These are phyloP conservation scores for Gardenia jasminoides DNA, from an alignment of 257 asterid species.

Conservation along the genomic window DNA sequence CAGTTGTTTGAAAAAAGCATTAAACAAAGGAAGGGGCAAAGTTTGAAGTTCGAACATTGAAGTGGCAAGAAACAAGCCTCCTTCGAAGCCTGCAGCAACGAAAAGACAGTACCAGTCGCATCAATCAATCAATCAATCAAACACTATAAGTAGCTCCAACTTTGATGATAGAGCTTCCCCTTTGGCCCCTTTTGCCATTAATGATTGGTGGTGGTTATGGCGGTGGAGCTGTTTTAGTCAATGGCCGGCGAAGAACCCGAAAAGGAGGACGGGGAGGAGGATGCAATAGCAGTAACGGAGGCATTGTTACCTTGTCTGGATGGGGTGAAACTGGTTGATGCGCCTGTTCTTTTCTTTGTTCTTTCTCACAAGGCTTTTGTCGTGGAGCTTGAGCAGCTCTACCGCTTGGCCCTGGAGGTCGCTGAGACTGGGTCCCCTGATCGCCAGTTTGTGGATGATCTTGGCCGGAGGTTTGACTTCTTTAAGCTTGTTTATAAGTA, in stretches of 20 bases:
- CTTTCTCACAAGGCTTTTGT: constrained; percentile 73
- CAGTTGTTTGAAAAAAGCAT: too few species aligned
- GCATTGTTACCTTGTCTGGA: constrained; percentile 31
- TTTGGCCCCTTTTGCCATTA: constrained; percentile 40
- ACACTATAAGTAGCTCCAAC: constrained; percentile 41
- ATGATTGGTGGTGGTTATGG: constrained; percentile 44
- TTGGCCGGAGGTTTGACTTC: constrained; percentile 60
- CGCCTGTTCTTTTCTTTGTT: constrained; percentile 74
- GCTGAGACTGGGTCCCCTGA: constrained; percentile 27
- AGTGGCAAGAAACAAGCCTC: constrained; percentile 38
- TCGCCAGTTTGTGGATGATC: constrained; percentile 40
- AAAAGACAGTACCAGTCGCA: background rate
- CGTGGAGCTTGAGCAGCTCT: constrained; percentile 57
- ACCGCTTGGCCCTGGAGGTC: constrained; percentile 52
- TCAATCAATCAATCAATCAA: background rate
- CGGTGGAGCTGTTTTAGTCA: constrained; percentile 22
- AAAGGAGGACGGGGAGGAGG: constrained; percentile 49
- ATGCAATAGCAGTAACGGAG: constrained; percentile 4
- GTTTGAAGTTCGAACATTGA: constrained; percentile 23
- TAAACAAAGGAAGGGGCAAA: constrained; percentile 1
- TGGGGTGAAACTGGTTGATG: constrained; percentile 56
- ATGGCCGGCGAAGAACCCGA: constrained; percentile 65
- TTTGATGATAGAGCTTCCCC: constrained; percentile 49
- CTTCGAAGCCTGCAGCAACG: background rate
- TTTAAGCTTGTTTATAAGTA: constrained; percentile 66